Evolutionary conservation across 768 basidiomycete genomes (phyloP).

Genomic region (Cystoderma amianthinum): DNA sequence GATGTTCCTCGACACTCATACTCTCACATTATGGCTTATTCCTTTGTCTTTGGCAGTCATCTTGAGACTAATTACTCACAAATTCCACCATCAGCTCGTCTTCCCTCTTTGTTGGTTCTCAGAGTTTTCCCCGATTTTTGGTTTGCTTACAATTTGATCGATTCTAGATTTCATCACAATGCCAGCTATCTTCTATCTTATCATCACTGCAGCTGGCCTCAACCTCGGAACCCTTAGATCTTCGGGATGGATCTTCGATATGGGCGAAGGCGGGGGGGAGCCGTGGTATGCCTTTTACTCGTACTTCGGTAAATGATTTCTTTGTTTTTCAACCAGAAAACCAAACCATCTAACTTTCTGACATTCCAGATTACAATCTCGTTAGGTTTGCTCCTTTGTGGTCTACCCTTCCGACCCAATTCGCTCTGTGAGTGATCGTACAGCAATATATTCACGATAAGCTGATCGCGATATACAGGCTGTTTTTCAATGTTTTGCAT

Average conservation of each 20-base stretch:
- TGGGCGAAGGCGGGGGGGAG: constrained; percentile 29
- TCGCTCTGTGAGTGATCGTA: constrained; percentile 61
- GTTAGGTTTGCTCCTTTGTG: constrained; percentile 64
- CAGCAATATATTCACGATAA: background rate
- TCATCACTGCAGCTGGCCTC: constrained; percentile 57
- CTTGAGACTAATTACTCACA: constrained; percentile 73
- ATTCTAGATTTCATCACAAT: constrained; percentile 70
- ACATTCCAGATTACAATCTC: constrained; percentile 44
- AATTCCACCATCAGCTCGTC: constrained; percentile 81
- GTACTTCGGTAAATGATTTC: constrained; percentile 63
- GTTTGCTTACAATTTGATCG: no score
- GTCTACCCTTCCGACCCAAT: constrained; percentile 87
- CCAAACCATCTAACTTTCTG: background rate
- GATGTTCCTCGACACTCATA: constrained; percentile 59
- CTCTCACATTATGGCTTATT: constrained; percentile 71
- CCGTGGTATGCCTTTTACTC: constrained; percentile 85
- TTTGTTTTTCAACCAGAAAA: background rate
- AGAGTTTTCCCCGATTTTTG: background rate
- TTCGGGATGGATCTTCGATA: constrained; percentile 85
- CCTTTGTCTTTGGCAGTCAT: constrained; percentile 73
- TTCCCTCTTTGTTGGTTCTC: constrained; percentile 74
- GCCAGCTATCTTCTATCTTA: constrained; percentile 77
- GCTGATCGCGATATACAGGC: constrained; percentile 21
- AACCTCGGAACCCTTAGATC: constrained; percentile 53
- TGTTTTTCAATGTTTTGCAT: constrained; percentile 83